Evolutionary conservation across 768 basidiomycete species (phyloP), one percentile per base, ranked within the genome.

Genomic region (Lyophyllum semitale): DNA sequence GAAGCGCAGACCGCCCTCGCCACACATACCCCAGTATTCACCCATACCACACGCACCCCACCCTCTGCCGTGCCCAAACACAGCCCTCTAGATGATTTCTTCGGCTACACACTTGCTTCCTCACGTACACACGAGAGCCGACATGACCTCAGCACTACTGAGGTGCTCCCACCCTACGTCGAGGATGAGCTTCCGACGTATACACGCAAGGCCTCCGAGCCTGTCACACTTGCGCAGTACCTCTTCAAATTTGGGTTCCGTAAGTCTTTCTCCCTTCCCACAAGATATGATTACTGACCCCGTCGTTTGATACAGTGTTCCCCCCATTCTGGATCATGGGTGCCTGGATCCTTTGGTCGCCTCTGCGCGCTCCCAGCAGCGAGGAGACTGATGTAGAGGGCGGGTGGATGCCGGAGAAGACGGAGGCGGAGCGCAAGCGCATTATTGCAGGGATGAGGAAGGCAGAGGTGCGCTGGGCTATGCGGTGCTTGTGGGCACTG

Each of bases 201-300:
- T 63, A 64, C 73, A 20, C 60, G 66, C 8, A 68, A 73, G 53
- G 68, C 71, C 20, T 59, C 60, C 20, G 83, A 87, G 70, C 75
- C 77, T 32, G 67, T 74, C 4, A 86, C 84, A 23, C 78, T 85
- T 46, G 81, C 84, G 8, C 77, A 79, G 70, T 83, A 79, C 65
- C 67, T 87, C 43, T 86, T 87, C 72, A 81, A 80, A 62, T 85
- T 84, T 54, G 83, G 84, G 40, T 85, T 87, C 63, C 63, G 85
- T 86, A 60, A 63, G 84, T 73, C 51, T 23, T 37, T 23, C 50
- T 30, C 47, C 42, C 42, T 20, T 40, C 4, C 35, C 35, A 4
- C 6, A 37, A 6, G 15, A 37, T 37, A 4, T 17, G 2, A 18
- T 38, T 9, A 38, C 37, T 38, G 37, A 38, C 15, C n/a, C 5